Percentiles rank a stretch among this genome's conserved stretches.
Evolutionary conservation across 305 asterid species (phyloP).

Genomic region (Solanum chacoense): DNA sequence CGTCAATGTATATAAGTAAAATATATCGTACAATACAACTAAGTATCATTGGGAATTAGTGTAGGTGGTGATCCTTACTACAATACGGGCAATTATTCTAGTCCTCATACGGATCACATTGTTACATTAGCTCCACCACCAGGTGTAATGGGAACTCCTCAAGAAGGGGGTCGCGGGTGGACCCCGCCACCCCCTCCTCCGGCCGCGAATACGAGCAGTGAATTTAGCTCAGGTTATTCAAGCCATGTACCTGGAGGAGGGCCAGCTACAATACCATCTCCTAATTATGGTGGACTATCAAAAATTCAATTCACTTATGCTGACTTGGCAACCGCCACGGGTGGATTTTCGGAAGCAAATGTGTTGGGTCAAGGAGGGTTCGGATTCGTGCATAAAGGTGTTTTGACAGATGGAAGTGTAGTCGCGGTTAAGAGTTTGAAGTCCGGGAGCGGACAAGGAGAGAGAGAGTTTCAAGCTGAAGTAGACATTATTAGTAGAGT

Average conservation of each 20-base stretch:
- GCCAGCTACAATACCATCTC: conserved; percentile 9
- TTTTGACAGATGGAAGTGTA: conserved; percentile 33
- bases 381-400: conserved; percentile 68
- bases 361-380: conserved; percentile 81
- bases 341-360: conserved; percentile 52
- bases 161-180: background rate
- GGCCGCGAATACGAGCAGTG: conserved; percentile 21
- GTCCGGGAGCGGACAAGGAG: conserved; percentile 76
- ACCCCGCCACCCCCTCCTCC: background rate
- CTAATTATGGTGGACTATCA: conserved; percentile 36
- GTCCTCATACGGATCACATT: conserved; percentile 12
- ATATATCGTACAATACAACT: background rate
- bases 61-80: conserved; percentile 18
- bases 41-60: background rate
- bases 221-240: conserved; percentile 19
- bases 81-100: conserved; percentile 4
- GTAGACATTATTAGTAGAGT: conserved; percentile 77
- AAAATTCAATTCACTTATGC: conserved; percentile 47
- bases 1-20: background rate
- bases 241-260: conserved; percentile 15
- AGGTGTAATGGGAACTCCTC: background rate
- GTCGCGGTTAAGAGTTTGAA: conserved; percentile 74
- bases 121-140: conserved; percentile 14
- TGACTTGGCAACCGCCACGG: conserved; percentile 51
- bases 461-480: conserved; percentile 76